Evolutionary conservation across 768 basidiomycete species (phyloP).

Genomic region (Auricularia cornea): DNA sequence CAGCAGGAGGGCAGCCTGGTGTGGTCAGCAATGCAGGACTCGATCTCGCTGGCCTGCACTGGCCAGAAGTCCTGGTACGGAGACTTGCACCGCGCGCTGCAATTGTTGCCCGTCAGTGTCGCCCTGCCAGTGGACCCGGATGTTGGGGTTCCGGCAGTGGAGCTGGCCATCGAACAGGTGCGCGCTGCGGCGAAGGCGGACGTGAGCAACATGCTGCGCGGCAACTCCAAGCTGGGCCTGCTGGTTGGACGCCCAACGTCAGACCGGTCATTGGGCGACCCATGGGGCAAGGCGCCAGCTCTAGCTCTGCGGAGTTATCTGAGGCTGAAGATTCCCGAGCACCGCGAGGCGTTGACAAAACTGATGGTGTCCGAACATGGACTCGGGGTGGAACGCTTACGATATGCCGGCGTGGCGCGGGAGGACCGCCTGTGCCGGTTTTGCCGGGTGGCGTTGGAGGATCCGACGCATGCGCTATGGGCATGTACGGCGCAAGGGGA

Average conservation of each 20-base stretch:
- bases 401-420: conserved; percentile 1
- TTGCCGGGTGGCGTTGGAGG: conserved; percentile 8
- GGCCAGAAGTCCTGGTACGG: background rate
- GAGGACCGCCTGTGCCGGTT: conserved; percentile 8
- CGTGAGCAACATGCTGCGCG: too few relatives aligned
- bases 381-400: conserved; percentile 12
- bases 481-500: background rate
- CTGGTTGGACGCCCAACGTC: background rate
- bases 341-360: conserved; percentile 8
- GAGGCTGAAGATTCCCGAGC: background rate
- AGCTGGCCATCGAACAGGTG: too few relatives aligned
- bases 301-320: conserved; percentile 11
- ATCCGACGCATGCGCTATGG: background rate
- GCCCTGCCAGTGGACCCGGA: too few relatives aligned
- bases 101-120: background rate
- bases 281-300: background rate
- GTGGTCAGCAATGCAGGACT: background rate
- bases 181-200: too few relatives aligned
- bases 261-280: background rate
- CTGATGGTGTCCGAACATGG: conserved; percentile 10
- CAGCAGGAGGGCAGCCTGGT: background rate
- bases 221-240: conserved; percentile 4
- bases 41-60: background rate
- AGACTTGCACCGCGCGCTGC: background rate
- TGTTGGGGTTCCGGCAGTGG: too few relatives aligned